Percentiles rank a stretch among this genome's conserved stretches.
Conservation (phyloP, 805 yeast genomes). For the Schwanniomyces yamadae region DNA sequence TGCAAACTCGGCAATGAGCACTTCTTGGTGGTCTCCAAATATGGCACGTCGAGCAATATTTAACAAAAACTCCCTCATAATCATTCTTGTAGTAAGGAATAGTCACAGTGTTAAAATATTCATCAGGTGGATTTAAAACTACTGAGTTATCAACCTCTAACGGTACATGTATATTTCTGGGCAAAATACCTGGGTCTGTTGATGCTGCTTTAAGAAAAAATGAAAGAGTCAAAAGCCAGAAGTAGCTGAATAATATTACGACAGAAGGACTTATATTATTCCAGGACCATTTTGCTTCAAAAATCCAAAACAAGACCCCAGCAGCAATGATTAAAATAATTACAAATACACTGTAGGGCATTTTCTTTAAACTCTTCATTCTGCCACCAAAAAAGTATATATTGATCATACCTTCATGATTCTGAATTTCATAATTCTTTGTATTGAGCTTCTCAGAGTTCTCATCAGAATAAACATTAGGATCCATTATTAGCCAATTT, state of each 20-base stretch:
- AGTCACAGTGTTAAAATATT: conserved; percentile 50
- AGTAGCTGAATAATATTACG: conserved; percentile 57
- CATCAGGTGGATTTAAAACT: conserved; percentile 49
- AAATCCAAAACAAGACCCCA: conserved; percentile 50
- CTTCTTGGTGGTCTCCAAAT: conserved; percentile 73
- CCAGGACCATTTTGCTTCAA: conserved; percentile 57
- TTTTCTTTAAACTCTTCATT: conserved; percentile 41
- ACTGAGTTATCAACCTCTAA: conserved; percentile 5
- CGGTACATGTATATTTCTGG: conserved; percentile 62
- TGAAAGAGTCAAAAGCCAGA: conserved; percentile 50
- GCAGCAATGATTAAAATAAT: conserved; percentile 39
- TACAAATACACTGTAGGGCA: conserved; percentile 41
- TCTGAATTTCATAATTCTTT: conserved; percentile 46
- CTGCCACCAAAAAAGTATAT: conserved; percentile 68
- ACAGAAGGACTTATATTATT: conserved; percentile 51
- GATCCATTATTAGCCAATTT: conserved; percentile 31
- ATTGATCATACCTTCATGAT: conserved; percentile 31
- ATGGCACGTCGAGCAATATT: conserved; percentile 54
- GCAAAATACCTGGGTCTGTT: conserved; percentile 70
- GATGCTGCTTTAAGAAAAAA: conserved; percentile 55
- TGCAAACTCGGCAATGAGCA: conserved; percentile 69
- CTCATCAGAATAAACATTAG: conserved; percentile 10
- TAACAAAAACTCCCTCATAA: conserved; percentile 40
- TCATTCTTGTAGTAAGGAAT: conserved; percentile 43
- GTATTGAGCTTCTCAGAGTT: conserved; percentile 2